These are phyloP conservation scores for Pestalotiopsis sp. DNA, from an alignment of 2,329 filamentous ascomycete genomes.

Conservation along the genomic window DNA sequence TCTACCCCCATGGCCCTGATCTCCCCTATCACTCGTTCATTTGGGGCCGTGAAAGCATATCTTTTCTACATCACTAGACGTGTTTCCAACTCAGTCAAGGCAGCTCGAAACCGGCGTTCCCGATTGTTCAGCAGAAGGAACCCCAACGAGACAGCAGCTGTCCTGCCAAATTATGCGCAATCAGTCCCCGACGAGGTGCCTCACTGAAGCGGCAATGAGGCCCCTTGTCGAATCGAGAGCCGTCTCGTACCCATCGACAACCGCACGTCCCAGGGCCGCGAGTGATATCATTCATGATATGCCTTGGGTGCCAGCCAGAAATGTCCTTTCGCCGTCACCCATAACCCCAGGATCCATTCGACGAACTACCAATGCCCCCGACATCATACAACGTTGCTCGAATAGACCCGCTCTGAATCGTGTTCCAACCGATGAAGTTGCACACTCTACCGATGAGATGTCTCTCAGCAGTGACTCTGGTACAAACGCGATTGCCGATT, in stretches of 20 bases:
- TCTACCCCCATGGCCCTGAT: neutral
- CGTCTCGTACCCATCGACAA: neutral
- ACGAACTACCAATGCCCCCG: neutral
- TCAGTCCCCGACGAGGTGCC: neutral
- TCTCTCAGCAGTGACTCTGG: neutral
- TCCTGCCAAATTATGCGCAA: slow-evolving; percentile 3
- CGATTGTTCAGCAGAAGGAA: neutral
- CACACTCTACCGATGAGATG: neutral
- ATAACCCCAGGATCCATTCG: neutral
- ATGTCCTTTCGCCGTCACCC: neutral
- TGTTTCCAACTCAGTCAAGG: neutral
- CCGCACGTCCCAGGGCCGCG: neutral
- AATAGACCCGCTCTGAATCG: neutral
- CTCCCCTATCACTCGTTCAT: slow-evolving; percentile 2
- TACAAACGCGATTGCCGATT: neutral
- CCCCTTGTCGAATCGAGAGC: neutral
- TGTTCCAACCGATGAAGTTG: neutral
- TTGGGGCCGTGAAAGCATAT: neutral
- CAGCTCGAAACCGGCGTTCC: neutral
- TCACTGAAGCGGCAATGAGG: neutral
- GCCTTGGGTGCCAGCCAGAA: neutral
- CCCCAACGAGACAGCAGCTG: neutral
- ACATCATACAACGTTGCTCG: neutral
- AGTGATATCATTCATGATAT: neutral
- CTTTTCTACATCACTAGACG: neutral